phyloP scores from a whole-genome alignment of 495 filamentous ascomycete genomes.

The Aspergillus leporis region DNA sequence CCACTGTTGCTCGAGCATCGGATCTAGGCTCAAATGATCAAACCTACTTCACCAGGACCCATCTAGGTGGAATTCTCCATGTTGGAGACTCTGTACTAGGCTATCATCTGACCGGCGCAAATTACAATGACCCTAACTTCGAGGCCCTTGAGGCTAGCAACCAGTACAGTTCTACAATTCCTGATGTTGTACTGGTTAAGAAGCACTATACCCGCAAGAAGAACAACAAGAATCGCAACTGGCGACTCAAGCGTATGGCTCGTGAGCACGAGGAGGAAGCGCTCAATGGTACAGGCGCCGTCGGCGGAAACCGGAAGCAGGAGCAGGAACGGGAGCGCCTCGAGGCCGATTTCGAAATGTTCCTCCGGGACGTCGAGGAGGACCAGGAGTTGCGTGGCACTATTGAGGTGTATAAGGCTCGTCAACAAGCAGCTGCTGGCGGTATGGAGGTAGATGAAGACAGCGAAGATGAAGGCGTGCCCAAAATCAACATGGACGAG shows the following conservation, averaged over 20 bases:
- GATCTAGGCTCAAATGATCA: constrained; percentile 87
- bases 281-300: constrained; percentile 32
- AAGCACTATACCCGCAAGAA: constrained; percentile 90
- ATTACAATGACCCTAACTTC: constrained; percentile 85
- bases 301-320: constrained; percentile 24
- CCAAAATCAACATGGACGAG: constrained; percentile 79
- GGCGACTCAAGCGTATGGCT: constrained; percentile 92
- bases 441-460: constrained; percentile 61
- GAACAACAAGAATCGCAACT: constrained; percentile 76
- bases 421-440: constrained; percentile 42
- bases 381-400: constrained; percentile 84
- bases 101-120: constrained; percentile 82
- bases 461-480: constrained; percentile 62
- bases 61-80: constrained; percentile 84
- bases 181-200: constrained; percentile 94
- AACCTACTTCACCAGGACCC: constrained; percentile 84
- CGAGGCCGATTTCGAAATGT: constrained; percentile 93
- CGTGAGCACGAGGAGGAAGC: constrained; percentile 78
- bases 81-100: constrained; percentile 90
- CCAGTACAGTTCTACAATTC: constrained; percentile 71
- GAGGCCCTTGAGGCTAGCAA: constrained; percentile 74
- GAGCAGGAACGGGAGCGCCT: constrained; percentile 71
- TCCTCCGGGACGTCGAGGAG: constrained; percentile 94
- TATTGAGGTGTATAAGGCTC: constrained; percentile 80
- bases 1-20: constrained; percentile 79